Base-by-base conservation (phyloP, 2,329 filamentous ascomycete genomes). In the Boeremia lycopersici region DNA sequence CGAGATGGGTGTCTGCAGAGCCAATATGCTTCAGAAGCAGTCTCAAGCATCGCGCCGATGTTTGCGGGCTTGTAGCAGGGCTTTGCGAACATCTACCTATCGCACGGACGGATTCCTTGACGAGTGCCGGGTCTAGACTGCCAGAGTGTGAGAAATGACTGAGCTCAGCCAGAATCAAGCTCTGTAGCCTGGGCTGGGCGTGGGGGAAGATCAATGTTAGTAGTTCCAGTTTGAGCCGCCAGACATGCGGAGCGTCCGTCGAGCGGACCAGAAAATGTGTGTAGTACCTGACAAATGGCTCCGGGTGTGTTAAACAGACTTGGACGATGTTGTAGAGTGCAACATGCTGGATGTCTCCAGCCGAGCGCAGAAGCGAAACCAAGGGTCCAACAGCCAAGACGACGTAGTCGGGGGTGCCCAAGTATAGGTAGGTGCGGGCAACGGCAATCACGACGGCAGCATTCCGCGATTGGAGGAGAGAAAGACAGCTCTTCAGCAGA, bases 71-170 rank as follows among this genome's bases (percentile, higher is more conserved):
- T 5, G 73, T 74, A 5, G 66, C 69, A 19, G 67, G 65, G 25
- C 73, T 87, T 72, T 96, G 93, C 5, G 95, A 93, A 74, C 95
- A 99, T 34, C 95, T 86, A 1, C 95, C 95, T 63, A 99, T 96
- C 6, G 95, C 93, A 23, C 92, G 85, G 4, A 99, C 93, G 33
- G 92, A 90, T 72, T 97, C 93, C 25, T 89, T 87, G 28, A 97
- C 90, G 10, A 98, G 81, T 1, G 86, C 84, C 58, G 89, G 86
- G 71, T 96, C 88, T 11, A 85, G 78, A 74, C 81, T 87, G 56
- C 88, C 86, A 0, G 97, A 97, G 76, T 97, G 93, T 65, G 96
- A 93, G 13, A 98, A 98, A 76, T 98, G 93, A 68, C 96, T 93
- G 6, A 99, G 82, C 72, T 99, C 95, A 62, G 90, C 93, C 45